phyloP scores from a whole-genome alignment of 768 basidiomycete genomes.

The Cubamyces lactineus region DNA sequence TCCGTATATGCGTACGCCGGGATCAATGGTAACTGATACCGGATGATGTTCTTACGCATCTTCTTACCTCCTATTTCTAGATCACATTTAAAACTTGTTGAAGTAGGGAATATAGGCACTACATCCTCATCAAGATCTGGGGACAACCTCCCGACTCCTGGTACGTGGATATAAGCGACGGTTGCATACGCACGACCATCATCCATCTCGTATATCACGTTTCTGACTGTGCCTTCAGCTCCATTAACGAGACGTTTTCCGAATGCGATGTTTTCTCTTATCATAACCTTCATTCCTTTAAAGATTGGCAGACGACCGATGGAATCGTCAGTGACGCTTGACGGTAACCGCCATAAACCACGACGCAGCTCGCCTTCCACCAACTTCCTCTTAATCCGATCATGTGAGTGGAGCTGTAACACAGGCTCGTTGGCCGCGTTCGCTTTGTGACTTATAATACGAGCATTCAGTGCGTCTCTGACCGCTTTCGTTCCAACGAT shows the following conservation, averaged over 20 bases:
- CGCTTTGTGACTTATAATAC: background rate
- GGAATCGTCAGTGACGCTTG: background rate
- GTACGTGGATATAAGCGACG: background rate
- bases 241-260: background rate
- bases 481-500: background rate
- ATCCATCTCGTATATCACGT: background rate
- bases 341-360: background rate
- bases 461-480: constrained; percentile 1
- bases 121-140: background rate
- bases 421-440: too few relatives aligned
- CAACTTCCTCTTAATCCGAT: background rate
- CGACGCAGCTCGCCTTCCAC: background rate
- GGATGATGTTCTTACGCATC: background rate
- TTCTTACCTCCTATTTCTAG: background rate
- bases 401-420: background rate
- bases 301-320: constrained; percentile 19
- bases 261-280: constrained; percentile 25
- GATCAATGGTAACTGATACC: background rate
- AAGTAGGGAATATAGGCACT: background rate
- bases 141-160: background rate
- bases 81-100: background rate
- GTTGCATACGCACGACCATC: background rate
- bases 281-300: constrained; percentile 30
- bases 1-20: constrained; percentile 1
- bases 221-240: background rate